Percentiles rank a stretch among this genome's conserved stretches.
These are phyloP conservation scores for Porphyrellus cyaneotinctus DNA, from an alignment of 768 basidiomycete genomes.

Conservation along the genomic window DNA sequence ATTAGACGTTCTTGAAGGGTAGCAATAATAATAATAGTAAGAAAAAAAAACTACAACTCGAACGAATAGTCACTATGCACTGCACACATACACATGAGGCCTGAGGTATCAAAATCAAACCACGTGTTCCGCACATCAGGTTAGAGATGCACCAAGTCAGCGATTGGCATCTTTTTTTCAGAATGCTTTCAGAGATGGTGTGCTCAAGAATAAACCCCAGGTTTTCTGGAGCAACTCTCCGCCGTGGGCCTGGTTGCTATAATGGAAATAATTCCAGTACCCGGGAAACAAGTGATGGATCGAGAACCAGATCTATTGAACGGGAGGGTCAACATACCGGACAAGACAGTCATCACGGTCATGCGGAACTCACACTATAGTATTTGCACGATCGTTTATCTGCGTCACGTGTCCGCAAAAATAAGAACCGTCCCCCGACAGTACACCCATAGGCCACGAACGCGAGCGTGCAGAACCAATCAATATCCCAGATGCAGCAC, in stretches of 20 bases:
- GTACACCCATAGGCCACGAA: constrained; percentile 32
- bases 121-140: not conserved
- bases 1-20: too few relatives aligned
- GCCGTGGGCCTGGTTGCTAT: not conserved
- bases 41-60: too few relatives aligned
- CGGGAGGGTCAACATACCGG: not conserved
- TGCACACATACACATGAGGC: too few relatives aligned
- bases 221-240: constrained; percentile 17
- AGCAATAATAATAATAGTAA: too few relatives aligned
- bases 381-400: constrained; percentile 36
- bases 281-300: constrained; percentile 34
- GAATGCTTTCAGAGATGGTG: constrained; percentile 1
- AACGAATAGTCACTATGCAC: too few relatives aligned
- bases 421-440: constrained; percentile 34
- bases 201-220: constrained; percentile 16
- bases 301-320: constrained; percentile 33
- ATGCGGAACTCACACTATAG: constrained; percentile 32
- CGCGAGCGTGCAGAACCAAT: constrained; percentile 17
- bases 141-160: not conserved
- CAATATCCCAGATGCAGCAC: constrained; percentile 34
- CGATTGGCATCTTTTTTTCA: not conserved
- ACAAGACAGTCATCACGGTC: not conserved
- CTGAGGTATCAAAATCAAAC: too few relatives aligned
- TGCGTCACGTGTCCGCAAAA: constrained; percentile 21
- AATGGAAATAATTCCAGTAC: constrained; percentile 35